Evolutionary conservation across 768 basidiomycete genomes (phyloP).

Genomic region (Phaeotremella fagi): DNA sequence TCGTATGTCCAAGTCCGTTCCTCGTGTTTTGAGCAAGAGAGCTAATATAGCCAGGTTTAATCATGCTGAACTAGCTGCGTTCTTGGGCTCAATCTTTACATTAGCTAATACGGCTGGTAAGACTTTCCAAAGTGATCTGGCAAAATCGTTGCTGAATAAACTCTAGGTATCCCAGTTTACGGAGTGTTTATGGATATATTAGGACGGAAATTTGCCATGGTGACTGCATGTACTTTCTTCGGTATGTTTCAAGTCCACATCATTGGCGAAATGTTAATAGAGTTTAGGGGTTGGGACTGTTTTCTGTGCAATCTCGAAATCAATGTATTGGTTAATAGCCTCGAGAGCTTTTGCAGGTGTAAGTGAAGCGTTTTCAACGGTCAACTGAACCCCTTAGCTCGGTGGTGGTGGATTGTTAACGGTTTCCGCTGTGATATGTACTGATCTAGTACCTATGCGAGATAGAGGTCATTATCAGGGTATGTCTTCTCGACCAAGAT

Average conservation of each 20-base stretch:
- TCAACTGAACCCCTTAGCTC: slow-evolving; percentile 13
- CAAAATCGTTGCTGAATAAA: background rate
- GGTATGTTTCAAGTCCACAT: slow-evolving; percentile 5
- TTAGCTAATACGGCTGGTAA: slow-evolving; percentile 41
- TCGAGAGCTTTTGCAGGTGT: slow-evolving; percentile 38
- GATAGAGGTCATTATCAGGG: slow-evolving; percentile 47
- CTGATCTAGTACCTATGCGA: slow-evolving; percentile 43
- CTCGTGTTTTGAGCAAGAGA: background rate
- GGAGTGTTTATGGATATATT: slow-evolving; percentile 45
- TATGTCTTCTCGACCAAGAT: slow-evolving; percentile 7
- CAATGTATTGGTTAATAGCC: slow-evolving; percentile 35
- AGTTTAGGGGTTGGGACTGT: slow-evolving; percentile 20
- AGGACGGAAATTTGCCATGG: slow-evolving; percentile 41
- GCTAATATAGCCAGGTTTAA: slow-evolving; percentile 31
- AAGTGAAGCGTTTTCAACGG: slow-evolving; percentile 2
- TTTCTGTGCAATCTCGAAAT: slow-evolving; percentile 25
- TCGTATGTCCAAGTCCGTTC: background rate
- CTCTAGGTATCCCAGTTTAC: slow-evolving; percentile 42
- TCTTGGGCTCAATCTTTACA: slow-evolving; percentile 41
- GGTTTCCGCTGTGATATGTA: slow-evolving; percentile 43
- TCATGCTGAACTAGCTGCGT: slow-evolving; percentile 43
- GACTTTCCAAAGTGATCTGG: background rate
- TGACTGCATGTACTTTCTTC: slow-evolving; percentile 39
- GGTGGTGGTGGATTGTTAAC: slow-evolving; percentile 46
- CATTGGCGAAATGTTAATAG: background rate